phyloP scores from a whole-genome alignment of 2,329 filamentous ascomycete genomes.

The Sporothrix phasma region DNA sequence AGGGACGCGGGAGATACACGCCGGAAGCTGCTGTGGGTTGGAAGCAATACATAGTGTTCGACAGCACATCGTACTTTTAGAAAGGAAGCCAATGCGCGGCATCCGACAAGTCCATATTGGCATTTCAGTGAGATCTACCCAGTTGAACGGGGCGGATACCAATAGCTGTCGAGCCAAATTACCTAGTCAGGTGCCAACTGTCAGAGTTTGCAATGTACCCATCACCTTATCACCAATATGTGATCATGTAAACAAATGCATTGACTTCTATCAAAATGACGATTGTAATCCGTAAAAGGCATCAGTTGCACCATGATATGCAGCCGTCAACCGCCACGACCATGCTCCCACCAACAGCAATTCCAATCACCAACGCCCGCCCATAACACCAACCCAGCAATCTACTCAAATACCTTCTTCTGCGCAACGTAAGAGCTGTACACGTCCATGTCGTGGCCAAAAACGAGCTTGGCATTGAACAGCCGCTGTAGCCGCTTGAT shows the following conservation, averaged over 20 bases:
- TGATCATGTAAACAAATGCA: neutral
- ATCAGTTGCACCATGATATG: neutral
- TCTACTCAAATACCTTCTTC: neutral
- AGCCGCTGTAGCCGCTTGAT: constrained; percentile 8
- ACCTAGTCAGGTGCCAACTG: no score
- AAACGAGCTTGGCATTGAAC: constrained; percentile 8
- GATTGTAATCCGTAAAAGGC: neutral
- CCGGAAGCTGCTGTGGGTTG: neutral
- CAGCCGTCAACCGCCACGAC: neutral
- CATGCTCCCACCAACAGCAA: neutral
- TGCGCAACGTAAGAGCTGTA: neutral
- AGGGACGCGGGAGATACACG: no score
- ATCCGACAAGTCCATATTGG: no score
- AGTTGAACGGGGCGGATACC: no score
- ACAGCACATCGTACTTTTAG: neutral
- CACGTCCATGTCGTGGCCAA: constrained; percentile 11
- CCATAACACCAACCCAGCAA: neutral
- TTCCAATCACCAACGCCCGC: neutral
- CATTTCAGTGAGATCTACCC: no score
- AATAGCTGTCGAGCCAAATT: no score
- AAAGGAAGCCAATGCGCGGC: no score
- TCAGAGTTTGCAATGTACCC: no score
- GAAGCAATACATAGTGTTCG: no score
- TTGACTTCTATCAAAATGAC: neutral
- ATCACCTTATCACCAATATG: no score